Evolutionary conservation across 352 stramenopile genomes (phyloP), one percentile per base, ranked within the genome.

Genomic region (Blastocystis sp.): DNA sequence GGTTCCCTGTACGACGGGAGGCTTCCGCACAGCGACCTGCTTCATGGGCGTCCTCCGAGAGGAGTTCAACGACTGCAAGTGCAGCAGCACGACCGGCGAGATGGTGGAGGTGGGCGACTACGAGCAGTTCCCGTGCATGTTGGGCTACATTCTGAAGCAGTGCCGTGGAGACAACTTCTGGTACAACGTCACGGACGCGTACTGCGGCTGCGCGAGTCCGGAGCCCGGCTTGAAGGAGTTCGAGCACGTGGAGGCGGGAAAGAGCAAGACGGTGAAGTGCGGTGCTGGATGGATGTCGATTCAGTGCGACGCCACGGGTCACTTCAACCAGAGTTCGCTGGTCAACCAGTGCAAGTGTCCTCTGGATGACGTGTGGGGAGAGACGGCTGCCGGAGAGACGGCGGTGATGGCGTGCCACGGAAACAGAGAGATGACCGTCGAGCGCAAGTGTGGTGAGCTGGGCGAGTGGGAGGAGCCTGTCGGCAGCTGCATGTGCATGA

Each of bases 331-430:
- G 32, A 29, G 46, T 6, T 51, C 61, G 27, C 18, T 4, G 61
- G 32, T 46, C 36, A 73, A 73, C 6, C 29, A 73, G 32, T 73
- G 61, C 34, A 73, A 73, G 61, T 73, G 61, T 73, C 61, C 61
- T 40, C n/a, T 16, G 29, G 61, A 73, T 7, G 44, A 51, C 1
- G 7, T 51, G 32, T 73, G 61, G 61, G 7, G 21, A 16, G 4
- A 73, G 36, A 73, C 61, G 32, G 34, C 42, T 73, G 32, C 4
- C 11, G 21, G 8, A 14, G 61, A 16, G 18, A 29, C n/a, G 32
- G 61, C 61, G 4, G 2, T 4, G 38, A 46, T 73, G 21, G 18
- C 34, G 3, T 81, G 69, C 32, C 21, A 24, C 54, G 44, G 36
- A 11, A 67, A 27, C 38, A n/a, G 4, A 7, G n/a, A 27, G 18